Conservation (phyloP, 2,329 filamentous ascomycete species). For the Lachnellula suecica region DNA sequence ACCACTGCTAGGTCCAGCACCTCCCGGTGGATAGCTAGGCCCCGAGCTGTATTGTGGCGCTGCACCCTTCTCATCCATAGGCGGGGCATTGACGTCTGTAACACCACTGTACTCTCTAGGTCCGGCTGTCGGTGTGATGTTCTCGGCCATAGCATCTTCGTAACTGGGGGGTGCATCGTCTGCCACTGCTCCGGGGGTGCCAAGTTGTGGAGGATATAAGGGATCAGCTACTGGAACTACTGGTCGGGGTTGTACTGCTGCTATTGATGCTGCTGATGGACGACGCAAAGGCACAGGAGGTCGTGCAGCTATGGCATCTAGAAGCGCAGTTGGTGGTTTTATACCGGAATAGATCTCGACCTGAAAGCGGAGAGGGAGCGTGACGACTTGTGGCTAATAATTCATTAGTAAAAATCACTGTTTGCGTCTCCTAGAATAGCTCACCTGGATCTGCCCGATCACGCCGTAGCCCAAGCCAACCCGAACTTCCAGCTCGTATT, state of each 20-base stretch:
- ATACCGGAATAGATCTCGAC: constrained; percentile 88
- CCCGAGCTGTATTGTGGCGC: constrained; percentile 8
- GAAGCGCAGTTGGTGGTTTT: constrained; percentile 71
- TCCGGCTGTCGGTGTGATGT: constrained; percentile 69
- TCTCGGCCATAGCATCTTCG: constrained; percentile 85
- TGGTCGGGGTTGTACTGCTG: constrained; percentile 26
- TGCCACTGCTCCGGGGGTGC: constrained; percentile 40
- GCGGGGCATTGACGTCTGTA: constrained; percentile 58
- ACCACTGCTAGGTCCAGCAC: background rate
- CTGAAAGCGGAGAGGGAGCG: constrained; percentile 76
- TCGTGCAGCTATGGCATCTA: constrained; percentile 58
- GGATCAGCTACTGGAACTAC: constrained; percentile 42
- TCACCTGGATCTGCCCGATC: constrained; percentile 41
- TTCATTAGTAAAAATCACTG: background rate
- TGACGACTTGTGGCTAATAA: constrained; percentile 68
- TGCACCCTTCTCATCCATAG: constrained; percentile 26
- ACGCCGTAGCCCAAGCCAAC: constrained; percentile 76
- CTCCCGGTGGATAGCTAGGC: background rate
- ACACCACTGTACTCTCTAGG: constrained; percentile 66
- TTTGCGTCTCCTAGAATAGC: background rate
- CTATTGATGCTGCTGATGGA: constrained; percentile 26
- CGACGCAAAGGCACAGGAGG: constrained; percentile 9
- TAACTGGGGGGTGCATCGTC: constrained; percentile 93
- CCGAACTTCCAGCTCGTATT: constrained; percentile 81
- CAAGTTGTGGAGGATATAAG: constrained; percentile 59